phyloP scores from a whole-genome alignment of 257 asterid species.

The Mentha longifolia region DNA sequence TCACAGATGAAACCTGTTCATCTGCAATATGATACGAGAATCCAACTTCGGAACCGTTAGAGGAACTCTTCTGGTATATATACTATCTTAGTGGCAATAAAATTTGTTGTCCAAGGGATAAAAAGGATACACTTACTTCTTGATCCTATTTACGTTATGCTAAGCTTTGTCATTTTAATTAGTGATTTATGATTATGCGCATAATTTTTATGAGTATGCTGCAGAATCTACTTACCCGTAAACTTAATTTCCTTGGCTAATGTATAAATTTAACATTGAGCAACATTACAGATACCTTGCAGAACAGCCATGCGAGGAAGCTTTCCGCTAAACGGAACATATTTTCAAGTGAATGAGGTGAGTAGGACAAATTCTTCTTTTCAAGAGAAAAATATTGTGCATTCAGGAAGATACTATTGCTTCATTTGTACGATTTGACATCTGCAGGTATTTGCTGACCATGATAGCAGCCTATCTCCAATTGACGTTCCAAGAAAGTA shows the following conservation, averaged over 20 bases:
- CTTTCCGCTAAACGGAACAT: constrained; percentile 96
- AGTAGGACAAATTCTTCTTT: constrained; percentile 22
- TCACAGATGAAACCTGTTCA: constrained; percentile 72
- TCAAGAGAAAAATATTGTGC: constrained; percentile 21
- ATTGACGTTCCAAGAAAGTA: constrained; percentile 81
- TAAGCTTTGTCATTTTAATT: not conserved
- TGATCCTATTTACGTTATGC: constrained; percentile 13
- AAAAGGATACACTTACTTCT: no score
- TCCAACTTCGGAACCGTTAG: constrained; percentile 77
- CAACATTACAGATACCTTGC: constrained; percentile 77
- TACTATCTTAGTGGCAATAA: constrained; percentile 19
- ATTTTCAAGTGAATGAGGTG: constrained; percentile 98
- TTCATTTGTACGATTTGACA: constrained; percentile 22
- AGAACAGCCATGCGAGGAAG: constrained; percentile 99
- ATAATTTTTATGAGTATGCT: not conserved
- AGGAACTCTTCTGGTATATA: no score
- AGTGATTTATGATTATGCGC: not conserved
- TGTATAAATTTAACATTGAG: constrained; percentile 33
- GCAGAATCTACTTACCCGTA: not conserved
- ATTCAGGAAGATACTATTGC: constrained; percentile 16
- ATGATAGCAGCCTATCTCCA: constrained; percentile 82
- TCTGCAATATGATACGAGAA: constrained; percentile 93
- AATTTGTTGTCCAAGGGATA: constrained; percentile 9
- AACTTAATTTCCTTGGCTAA: not conserved
- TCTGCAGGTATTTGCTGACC: constrained; percentile 90